A percentile compares a stretch with the other conserved stretches of the same genome.
These are phyloP conservation scores for Aureobasidium sp. DNA, from an alignment of 2,329 filamentous ascomycete genomes.

Conservation along the genomic window DNA sequence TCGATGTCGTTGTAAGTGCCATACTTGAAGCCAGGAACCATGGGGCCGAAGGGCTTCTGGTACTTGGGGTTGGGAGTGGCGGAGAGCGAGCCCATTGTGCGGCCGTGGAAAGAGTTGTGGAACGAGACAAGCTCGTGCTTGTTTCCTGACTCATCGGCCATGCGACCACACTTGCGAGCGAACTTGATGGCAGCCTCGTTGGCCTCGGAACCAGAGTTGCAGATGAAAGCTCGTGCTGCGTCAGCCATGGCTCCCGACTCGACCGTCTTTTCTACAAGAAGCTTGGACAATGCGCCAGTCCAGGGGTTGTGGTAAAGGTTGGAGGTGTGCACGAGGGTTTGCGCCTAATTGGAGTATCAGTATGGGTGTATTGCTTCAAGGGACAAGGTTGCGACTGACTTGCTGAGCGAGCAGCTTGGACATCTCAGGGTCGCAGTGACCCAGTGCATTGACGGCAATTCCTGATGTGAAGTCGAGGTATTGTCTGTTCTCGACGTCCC, in stretches of 20 bases:
- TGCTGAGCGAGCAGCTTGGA: constrained; percentile 61
- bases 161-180: constrained; percentile 79
- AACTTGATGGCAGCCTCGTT: constrained; percentile 99
- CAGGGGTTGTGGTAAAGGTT: constrained; percentile 97
- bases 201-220: constrained; percentile 93
- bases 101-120: constrained; percentile 85
- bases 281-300: constrained; percentile 80
- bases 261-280: constrained; percentile 72
- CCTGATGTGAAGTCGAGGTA: constrained; percentile 95
- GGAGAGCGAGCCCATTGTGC: constrained; percentile 91
- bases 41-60: constrained; percentile 86
- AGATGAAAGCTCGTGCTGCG: constrained; percentile 76
- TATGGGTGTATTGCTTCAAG: not conserved
- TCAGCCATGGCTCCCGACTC: constrained; percentile 75
- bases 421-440: constrained; percentile 79
- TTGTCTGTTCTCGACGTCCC: constrained; percentile 77
- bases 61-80: constrained; percentile 98
- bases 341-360: constrained; percentile 19
- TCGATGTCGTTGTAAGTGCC: constrained; percentile 76
- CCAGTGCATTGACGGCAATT: constrained; percentile 89
- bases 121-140: constrained; percentile 89
- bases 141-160: constrained; percentile 23
- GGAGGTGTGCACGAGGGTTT: constrained; percentile 79
- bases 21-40: constrained; percentile 88
- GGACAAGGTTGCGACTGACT: constrained; percentile 6